phyloP scores from a whole-genome alignment of 257 asterid species.

The Eucommia ulmoides region DNA sequence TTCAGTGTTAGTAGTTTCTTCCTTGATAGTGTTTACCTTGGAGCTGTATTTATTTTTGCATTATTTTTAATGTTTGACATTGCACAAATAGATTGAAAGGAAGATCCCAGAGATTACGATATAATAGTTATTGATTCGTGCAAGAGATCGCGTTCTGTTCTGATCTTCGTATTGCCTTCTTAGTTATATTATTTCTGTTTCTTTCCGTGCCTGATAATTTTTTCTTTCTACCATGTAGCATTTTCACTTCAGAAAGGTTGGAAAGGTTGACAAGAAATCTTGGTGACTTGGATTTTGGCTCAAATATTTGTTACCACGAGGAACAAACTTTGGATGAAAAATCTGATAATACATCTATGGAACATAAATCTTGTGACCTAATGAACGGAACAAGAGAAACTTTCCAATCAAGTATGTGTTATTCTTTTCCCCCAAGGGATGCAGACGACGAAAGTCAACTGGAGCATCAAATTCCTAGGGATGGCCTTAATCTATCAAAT shows the following conservation, averaged over 20 bases:
- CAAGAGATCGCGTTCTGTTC: not conserved
- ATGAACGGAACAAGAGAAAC: constrained; percentile 35
- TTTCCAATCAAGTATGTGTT: constrained; percentile 28
- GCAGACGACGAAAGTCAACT: constrained; percentile 22
- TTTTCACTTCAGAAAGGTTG: constrained; percentile 86
- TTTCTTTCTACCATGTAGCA: constrained; percentile 32
- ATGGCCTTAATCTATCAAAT: constrained; percentile 17
- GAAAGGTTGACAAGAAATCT: constrained; percentile 71
- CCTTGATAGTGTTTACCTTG: not conserved
- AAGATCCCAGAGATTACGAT: not conserved
- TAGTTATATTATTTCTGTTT: constrained; percentile 8
- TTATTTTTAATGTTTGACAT: not conserved
- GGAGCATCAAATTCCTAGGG: constrained; percentile 32
- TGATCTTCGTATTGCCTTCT: not conserved
- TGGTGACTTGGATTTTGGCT: constrained; percentile 47
- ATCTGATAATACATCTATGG: constrained; percentile 23
- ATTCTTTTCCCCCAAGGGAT: constrained; percentile 26
- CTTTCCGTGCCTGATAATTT: not conserved
- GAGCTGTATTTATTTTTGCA: too few relatives aligned
- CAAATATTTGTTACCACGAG: constrained; percentile 27
- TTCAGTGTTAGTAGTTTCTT: not conserved
- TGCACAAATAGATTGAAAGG: not conserved
- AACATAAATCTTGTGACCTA: constrained; percentile 22
- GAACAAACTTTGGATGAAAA: constrained; percentile 38
- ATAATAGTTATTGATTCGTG: not conserved